Percentiles rank a stretch among this genome's conserved stretches.
These are phyloP conservation scores for Saccharomycopsis hybrid DNA, from an alignment of 1,139 yeast species.

Conservation along the genomic window DNA sequence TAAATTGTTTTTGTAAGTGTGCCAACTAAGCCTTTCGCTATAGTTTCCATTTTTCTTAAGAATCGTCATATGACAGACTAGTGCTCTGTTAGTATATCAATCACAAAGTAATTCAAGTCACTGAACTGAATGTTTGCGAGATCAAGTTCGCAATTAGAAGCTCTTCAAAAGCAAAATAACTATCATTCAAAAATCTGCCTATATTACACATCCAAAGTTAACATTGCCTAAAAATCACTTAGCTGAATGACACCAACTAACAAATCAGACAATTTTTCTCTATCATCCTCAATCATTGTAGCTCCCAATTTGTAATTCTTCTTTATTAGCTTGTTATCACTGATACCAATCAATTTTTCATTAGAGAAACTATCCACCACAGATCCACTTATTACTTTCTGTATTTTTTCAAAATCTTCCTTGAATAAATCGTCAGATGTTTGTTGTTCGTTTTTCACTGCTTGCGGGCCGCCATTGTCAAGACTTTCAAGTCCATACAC, in stretches of 20 bases:
- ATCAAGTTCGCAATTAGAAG: not conserved
- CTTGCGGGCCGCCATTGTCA: too few species aligned
- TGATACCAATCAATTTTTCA: constrained; percentile 1
- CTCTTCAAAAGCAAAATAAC: not conserved
- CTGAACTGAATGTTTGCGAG: not conserved
- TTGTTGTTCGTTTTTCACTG: not conserved
- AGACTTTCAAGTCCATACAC: not conserved
- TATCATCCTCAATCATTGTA: constrained; percentile 7
- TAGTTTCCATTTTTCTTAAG: too few species aligned
- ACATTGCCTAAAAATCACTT: constrained; percentile 10
- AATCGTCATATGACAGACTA: too few species aligned
- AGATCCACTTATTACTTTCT: not conserved
- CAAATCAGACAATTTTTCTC: constrained; percentile 5
- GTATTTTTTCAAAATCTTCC: constrained; percentile 4
- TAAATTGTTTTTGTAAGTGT: too few species aligned
- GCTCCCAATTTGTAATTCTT: constrained; percentile 19
- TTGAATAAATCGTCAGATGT: not conserved
- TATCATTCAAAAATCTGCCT: too few species aligned
- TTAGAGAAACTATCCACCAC: not conserved
- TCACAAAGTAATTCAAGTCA: too few species aligned
- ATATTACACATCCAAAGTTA: not conserved
- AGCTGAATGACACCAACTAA: constrained; percentile 13
- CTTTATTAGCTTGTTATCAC: constrained; percentile 14
- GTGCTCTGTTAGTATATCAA: too few species aligned
- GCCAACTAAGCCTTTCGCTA: too few species aligned